phyloP scores from a whole-genome alignment of 2,329 filamentous ascomycete species.

The Aschersonia sp. region DNA sequence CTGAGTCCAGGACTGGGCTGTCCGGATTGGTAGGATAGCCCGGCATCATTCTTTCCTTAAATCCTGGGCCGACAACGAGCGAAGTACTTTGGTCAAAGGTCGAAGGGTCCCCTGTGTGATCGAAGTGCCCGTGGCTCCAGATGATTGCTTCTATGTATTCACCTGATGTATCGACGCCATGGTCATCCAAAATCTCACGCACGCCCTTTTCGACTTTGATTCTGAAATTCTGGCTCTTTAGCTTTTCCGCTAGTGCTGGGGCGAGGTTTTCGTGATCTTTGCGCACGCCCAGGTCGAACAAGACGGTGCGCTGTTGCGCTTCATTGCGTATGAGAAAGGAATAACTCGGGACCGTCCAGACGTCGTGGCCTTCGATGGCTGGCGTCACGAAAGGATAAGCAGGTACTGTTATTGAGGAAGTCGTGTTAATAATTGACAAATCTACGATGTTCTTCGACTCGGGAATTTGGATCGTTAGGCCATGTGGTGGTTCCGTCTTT shows the following conservation, averaged over 20 bases:
- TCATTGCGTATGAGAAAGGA: neutral
- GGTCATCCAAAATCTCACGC: neutral
- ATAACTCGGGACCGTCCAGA: neutral
- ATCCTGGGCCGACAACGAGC: conserved; percentile 11
- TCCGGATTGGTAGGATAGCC: conserved; percentile 5
- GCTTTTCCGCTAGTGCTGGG: neutral
- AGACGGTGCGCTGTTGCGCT: neutral
- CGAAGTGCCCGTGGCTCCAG: conserved; percentile 15
- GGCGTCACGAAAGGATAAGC: neutral
- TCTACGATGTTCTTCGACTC: neutral
- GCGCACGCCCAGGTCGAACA: conserved; percentile 1
- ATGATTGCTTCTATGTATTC: conserved; percentile 9
- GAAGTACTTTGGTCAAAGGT: conserved; percentile 10
- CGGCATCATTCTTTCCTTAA: conserved; percentile 6
- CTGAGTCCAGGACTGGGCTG: conserved; percentile 5
- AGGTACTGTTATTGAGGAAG: neutral
- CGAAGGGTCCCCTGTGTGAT: conserved; percentile 13
- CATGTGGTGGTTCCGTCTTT: too few relatives aligned
- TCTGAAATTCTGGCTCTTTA: neutral
- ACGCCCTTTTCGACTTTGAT: neutral
- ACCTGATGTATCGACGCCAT: neutral
- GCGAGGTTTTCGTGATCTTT: conserved; percentile 1
- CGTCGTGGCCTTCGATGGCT: neutral
- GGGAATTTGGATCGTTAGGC: neutral
- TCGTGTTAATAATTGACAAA: neutral